Conservation (phyloP, 2,329 filamentous ascomycete genomes). For the Calonectria pseudoreteaudii region DNA sequence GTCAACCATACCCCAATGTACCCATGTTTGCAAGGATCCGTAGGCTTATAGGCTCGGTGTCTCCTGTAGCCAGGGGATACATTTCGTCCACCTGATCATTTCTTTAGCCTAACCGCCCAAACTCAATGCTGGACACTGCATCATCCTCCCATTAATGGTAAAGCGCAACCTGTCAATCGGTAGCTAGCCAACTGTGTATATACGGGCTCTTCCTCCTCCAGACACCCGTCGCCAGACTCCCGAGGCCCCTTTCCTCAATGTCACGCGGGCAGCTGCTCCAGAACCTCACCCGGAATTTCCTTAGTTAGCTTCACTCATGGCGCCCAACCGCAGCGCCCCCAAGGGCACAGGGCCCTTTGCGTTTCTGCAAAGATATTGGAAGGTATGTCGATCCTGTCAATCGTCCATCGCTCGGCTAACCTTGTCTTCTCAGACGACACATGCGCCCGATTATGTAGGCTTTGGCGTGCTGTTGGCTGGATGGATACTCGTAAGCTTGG, state of each 20-base stretch:
- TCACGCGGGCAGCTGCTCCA: conserved; percentile 15
- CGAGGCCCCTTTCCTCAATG: conserved; percentile 22
- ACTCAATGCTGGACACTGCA: not conserved
- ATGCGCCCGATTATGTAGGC: conserved; percentile 89
- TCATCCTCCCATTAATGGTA: not conserved
- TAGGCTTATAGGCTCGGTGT: not conserved
- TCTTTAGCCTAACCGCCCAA: not conserved
- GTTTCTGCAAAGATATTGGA: conserved; percentile 59
- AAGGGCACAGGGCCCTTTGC: conserved; percentile 37
- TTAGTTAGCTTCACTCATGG: conserved; percentile 35
- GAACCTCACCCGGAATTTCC: conserved; percentile 2
- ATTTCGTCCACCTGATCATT: not conserved
- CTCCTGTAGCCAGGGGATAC: not conserved
- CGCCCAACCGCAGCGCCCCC: conserved; percentile 36
- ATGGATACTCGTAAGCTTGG: conserved; percentile 68
- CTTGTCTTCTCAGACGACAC: conserved; percentile 71
- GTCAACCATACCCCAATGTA: not conserved
- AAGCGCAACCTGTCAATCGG: not conserved
- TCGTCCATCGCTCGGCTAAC: not conserved
- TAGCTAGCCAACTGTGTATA: not conserved
- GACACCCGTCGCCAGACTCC: not conserved
- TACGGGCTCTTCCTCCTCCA: not conserved
- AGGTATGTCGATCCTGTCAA: conserved; percentile 46
- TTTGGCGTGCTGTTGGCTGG: conserved; percentile 76
- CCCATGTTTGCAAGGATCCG: not conserved